Conservation (phyloP, 768 basidiomycete genomes). For the Boletales sp. region DNA sequence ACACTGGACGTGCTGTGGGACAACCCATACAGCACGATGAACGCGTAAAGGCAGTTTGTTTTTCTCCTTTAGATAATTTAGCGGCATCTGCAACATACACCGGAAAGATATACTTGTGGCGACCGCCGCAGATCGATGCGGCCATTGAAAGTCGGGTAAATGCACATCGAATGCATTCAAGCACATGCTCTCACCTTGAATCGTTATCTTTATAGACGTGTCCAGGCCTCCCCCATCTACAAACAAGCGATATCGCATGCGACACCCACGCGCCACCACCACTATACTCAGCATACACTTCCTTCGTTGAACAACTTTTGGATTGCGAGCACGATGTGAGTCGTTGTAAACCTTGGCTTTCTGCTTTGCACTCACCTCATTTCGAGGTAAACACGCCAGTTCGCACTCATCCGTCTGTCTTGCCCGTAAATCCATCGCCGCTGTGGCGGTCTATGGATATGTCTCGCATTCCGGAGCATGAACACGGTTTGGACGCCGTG, state of each 20-base stretch:
- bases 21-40: background rate
- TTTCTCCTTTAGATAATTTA: constrained; percentile 2
- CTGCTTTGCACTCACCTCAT: no score
- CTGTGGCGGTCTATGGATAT: no score
- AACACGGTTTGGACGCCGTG: background rate
- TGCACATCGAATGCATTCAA: background rate
- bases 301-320: no score
- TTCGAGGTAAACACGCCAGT: no score
- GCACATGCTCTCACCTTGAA: background rate
- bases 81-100: background rate
- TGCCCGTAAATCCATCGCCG: no score
- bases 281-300: no score
- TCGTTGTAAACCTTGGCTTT: no score
- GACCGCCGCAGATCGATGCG: background rate
- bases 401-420: no score
- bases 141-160: background rate
- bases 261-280: background rate
- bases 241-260: no score
- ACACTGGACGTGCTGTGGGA: background rate
- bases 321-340: no score
- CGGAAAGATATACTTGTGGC: background rate
- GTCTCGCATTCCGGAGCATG: no score
- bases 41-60: background rate
- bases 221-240: background rate
- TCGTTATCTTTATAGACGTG: background rate